Conservation (phyloP, 2,329 filamentous ascomycete genomes). For the Neofusicoccum sp. region DNA sequence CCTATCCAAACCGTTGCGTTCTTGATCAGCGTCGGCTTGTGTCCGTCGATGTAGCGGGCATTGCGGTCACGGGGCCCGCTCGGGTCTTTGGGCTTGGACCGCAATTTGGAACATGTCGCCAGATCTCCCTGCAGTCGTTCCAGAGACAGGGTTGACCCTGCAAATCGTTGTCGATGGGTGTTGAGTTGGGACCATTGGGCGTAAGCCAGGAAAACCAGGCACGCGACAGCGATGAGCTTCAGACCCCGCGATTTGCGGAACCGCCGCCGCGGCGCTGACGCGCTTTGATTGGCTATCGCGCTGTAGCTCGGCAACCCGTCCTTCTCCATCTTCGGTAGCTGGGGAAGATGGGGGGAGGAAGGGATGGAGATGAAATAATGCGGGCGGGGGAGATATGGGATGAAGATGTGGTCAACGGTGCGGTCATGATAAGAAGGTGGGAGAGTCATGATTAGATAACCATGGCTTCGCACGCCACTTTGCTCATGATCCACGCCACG, state of each 20-base stretch:
- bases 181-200: slow-evolving; percentile 23
- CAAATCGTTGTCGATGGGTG: slow-evolving; percentile 27
- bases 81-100: slow-evolving; percentile 58
- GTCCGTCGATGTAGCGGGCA: slow-evolving; percentile 62
- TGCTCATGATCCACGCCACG: too few species aligned
- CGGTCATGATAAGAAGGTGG: too few species aligned
- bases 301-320: slow-evolving; percentile 29
- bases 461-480: too few species aligned
- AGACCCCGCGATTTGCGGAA: slow-evolving; percentile 26
- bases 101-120: slow-evolving; percentile 59
- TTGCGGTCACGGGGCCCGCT: slow-evolving; percentile 60
- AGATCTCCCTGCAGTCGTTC: slow-evolving; percentile 59
- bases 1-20: slow-evolving; percentile 70
- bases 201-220: slow-evolving; percentile 28
- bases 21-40: slow-evolving; percentile 63
- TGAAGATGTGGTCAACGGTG: too few species aligned
- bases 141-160: slow-evolving; percentile 47
- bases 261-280: slow-evolving; percentile 26
- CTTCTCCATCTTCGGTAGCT: slow-evolving; percentile 28
- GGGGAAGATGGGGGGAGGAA: too few species aligned
- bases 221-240: slow-evolving; percentile 25
- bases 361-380: slow-evolving; percentile 21
- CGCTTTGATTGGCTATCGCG: slow-evolving; percentile 27
- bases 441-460: too few species aligned
- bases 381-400: too few species aligned